A percentile compares a stretch with the other conserved stretches of the same genome.
Conservation (phyloP, 2,329 filamentous ascomycete genomes). For the Fusarium duplospermum region DNA sequence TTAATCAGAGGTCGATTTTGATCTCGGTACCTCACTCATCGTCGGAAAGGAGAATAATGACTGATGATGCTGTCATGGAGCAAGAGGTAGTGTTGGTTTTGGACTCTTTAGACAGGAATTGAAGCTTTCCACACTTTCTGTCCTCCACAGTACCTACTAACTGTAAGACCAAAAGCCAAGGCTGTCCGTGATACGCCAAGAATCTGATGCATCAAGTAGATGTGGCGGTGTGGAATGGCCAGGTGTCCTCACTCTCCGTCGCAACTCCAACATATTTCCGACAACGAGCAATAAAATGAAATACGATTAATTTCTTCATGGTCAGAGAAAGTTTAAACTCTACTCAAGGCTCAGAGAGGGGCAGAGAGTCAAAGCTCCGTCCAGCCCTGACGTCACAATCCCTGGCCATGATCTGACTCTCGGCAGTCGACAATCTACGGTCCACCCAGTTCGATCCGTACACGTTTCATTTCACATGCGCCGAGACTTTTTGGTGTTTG, state of each 20-base stretch:
- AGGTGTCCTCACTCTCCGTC: background rate
- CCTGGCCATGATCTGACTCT: background rate
- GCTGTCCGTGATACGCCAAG: background rate
- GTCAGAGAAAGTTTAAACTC: background rate
- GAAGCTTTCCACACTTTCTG: background rate
- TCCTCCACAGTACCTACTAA: too few species aligned
- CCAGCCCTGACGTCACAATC: background rate
- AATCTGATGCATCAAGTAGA: background rate
- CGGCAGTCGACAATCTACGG: background rate
- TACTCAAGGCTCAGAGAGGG: background rate
- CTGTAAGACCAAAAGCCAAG: background rate
- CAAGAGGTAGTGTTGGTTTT: background rate
- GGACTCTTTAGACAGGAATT: background rate
- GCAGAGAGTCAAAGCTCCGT: background rate
- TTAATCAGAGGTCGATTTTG: background rate
- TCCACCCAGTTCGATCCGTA: background rate
- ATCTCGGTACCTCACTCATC: background rate
- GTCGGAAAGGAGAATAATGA: background rate
- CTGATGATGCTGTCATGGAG: background rate
- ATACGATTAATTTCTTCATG: accelerated
- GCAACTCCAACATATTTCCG: background rate
- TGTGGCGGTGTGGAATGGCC: background rate
- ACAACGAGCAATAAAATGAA: background rate
- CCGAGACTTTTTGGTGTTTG: background rate
- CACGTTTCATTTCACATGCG: background rate